Percentiles rank a stretch among this genome's conserved stretches.
Conservation (phyloP, 768 basidiomycete species). For the Naematelia aurantialba region DNA sequence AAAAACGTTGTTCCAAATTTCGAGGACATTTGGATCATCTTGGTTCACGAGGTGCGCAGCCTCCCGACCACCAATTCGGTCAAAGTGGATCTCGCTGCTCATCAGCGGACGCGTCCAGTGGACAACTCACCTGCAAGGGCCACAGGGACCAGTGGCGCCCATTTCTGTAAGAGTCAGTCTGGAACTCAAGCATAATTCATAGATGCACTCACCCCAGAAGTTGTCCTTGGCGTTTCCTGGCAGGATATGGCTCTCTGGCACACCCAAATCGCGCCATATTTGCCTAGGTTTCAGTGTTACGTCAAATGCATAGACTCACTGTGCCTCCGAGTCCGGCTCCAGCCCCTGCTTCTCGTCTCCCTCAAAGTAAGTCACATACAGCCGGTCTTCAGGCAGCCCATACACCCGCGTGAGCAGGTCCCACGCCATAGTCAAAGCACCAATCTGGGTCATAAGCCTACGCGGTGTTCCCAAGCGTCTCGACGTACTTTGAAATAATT, state of each 20-base stretch:
- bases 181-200: background rate
- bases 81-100: slow-evolving; percentile 80
- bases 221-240: slow-evolving; percentile 96
- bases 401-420: slow-evolving; percentile 86
- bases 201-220: slow-evolving; percentile 80
- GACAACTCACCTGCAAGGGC: slow-evolving; percentile 70
- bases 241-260: slow-evolving; percentile 82
- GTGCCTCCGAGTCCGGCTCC: slow-evolving; percentile 82
- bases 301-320: slow-evolving; percentile 42
- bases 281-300: slow-evolving; percentile 48
- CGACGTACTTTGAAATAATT: slow-evolving; percentile 91
- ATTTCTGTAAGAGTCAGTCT: slow-evolving; percentile 63
- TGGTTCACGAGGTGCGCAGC: slow-evolving; percentile 88
- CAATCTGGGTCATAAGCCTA: slow-evolving; percentile 68
- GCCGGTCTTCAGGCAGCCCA: slow-evolving; percentile 77
- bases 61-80: slow-evolving; percentile 95
- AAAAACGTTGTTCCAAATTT: slow-evolving; percentile 99
- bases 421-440: slow-evolving; percentile 91
- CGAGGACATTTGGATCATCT: slow-evolving; percentile 90
- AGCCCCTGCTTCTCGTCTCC: slow-evolving; percentile 82
- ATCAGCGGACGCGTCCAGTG: background rate
- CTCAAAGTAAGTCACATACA: slow-evolving; percentile 98
- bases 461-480: slow-evolving; percentile 1
- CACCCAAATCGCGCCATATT: slow-evolving; percentile 82
- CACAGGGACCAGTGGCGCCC: slow-evolving; percentile 97